These are phyloP conservation scores for Sorghum bicolor DNA, from an alignment of 176 grass and related monocot genomes.

Conservation along the genomic window Sorghum_bicolor_NCBIv3 NC_012872.2:11891001-11891500, in stretches of 20 bases:
- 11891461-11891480: constrained; percentile 36
- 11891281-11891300: neutral
- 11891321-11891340: neutral
- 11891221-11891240: neutral
- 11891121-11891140: too few relatives aligned
- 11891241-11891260: neutral
- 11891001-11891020: too few relatives aligned
- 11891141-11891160: too few relatives aligned
- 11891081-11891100: too few relatives aligned
- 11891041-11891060: too few relatives aligned
- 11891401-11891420: neutral
- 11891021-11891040: too few relatives aligned
- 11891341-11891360: neutral
- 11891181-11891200: too few relatives aligned
- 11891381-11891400: neutral
- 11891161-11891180: too few relatives aligned
- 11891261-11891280: neutral
- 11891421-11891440: neutral
- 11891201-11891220: too few relatives aligned
- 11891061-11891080: too few relatives aligned
- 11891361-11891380: neutral
- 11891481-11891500: constrained; percentile 31
- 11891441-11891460: neutral
- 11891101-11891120: too few relatives aligned
- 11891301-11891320: neutral